Conservation (phyloP, 345 rosid genomes). For the Sonneratia alba region DNA sequence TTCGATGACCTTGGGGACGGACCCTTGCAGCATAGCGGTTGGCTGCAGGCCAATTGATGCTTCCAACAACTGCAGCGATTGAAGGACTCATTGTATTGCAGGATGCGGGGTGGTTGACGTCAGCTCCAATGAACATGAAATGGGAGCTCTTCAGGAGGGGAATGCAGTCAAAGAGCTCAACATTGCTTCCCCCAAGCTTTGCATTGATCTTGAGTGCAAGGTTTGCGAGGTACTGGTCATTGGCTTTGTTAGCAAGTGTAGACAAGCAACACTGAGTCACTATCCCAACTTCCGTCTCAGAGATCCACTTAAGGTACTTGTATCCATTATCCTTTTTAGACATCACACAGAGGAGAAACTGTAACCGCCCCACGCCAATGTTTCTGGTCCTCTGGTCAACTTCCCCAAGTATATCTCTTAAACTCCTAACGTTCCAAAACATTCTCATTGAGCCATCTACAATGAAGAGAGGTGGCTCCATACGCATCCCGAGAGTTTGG, state of each 20-base stretch:
- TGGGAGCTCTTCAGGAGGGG: constrained; percentile 33
- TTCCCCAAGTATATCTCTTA: constrained; percentile 33
- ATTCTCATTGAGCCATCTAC: constrained; percentile 28
- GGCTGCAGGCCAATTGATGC: constrained; percentile 82
- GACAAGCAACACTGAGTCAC: constrained; percentile 84
- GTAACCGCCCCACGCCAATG: constrained; percentile 25
- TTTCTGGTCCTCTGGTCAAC: constrained; percentile 22
- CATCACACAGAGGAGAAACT: constrained; percentile 72
- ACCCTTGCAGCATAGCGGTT: constrained; percentile 73
- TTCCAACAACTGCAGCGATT: constrained; percentile 76
- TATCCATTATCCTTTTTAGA: constrained; percentile 51
- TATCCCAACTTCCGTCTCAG: constrained; percentile 68
- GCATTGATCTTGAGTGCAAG: constrained; percentile 86
- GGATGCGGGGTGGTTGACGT: constrained; percentile 79
- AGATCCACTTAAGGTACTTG: constrained; percentile 72
- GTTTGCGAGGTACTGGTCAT: constrained; percentile 64
- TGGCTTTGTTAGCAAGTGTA: constrained; percentile 20
- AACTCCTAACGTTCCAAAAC: constrained; percentile 25
- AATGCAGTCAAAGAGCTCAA: constrained; percentile 48
- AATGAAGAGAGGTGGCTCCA: constrained; percentile 36
- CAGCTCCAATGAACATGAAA: constrained; percentile 87
- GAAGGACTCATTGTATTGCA: constrained; percentile 53
- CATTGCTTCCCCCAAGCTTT: constrained; percentile 92
- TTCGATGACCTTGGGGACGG: constrained; percentile 47
- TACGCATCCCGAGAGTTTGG: constrained; percentile 41